Evolutionary conservation across 768 basidiomycete genomes (phyloP).

Genomic region (Udeniomyces megalosporus): DNA sequence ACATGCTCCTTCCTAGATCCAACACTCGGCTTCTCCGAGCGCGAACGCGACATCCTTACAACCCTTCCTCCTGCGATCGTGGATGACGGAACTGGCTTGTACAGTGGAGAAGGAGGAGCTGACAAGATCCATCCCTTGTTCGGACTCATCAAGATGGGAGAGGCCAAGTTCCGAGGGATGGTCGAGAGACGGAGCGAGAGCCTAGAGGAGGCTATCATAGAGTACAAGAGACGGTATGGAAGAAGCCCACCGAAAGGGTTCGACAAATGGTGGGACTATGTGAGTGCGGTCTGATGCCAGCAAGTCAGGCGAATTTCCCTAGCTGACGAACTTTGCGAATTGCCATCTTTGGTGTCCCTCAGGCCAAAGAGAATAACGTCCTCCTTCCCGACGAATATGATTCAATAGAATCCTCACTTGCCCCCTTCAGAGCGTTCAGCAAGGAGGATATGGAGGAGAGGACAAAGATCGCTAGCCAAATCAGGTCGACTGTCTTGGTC

Average conservation of each 20-base stretch:
- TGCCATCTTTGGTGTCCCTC: slow-evolving; percentile 7
- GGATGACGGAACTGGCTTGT: neutral
- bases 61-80: neutral
- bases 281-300: neutral
- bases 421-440: slow-evolving; percentile 23
- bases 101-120: neutral
- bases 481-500: slow-evolving; percentile 1
- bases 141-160: slow-evolving; percentile 25
- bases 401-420: slow-evolving; percentile 24
- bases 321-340: neutral
- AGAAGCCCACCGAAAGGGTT: slow-evolving; percentile 32
- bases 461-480: slow-evolving; percentile 12
- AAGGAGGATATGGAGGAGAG: slow-evolving; percentile 19
- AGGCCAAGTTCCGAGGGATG: slow-evolving; percentile 28
- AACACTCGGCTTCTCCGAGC: neutral
- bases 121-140: slow-evolving; percentile 27
- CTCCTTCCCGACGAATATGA: slow-evolving; percentile 24
- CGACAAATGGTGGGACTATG: slow-evolving; percentile 26
- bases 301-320: neutral
- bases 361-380: slow-evolving; percentile 18
- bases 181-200: slow-evolving; percentile 28
- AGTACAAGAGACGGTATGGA: slow-evolving; percentile 30
- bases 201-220: slow-evolving; percentile 27
- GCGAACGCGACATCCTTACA: neutral
- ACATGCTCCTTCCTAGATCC: slow-evolving; percentile 7